Evolutionary conservation across 2,329 filamentous ascomycete species (phyloP), one percentile per base, ranked within the genome.

Genomic region (Colletotrichum sp.): DNA sequence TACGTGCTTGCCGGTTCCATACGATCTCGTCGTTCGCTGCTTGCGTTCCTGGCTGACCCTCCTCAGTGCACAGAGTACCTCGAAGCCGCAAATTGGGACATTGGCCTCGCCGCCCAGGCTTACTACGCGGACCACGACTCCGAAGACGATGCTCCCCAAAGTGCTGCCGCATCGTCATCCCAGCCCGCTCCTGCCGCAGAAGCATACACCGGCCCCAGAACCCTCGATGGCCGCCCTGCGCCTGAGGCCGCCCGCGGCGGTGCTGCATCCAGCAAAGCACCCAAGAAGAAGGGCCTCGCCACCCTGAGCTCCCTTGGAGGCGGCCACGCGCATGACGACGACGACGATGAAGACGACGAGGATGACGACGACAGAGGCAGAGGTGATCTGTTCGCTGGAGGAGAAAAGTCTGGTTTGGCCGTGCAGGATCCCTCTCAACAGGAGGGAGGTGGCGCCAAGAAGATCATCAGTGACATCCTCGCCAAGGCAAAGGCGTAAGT

Each of bases 361-460:
- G 86, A 89, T 3, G 88, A 93, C 2, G 90, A 93, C 32, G 87
- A 91, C 43, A 89, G 92, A 77, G 88, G 89, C 30, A 88, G 88
- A 8, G 87, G 92, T 76, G 94, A 97, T 81, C 87, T 96, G 77
- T 97, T 96, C 83, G 93, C 95, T 25, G 95, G 95, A 67, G 95
- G 95, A 39, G 95, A 96, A 85, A 97, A 97, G 88, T 96, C 94
- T 34, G 93, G 91, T 0, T 84, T 94, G 61, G 93, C 92, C 27
- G 90, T 94, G 28, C 92, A 94, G 80, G 92, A 94, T 79, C 92
- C 92, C 2, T 81, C 82, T 52, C 43, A 52, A 6, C 84, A 88
- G 66, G 84, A 84, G 58, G 83, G 83, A 4, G 89, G 77, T 34
- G 70, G 90, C 55, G 86, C 90, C 1, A 86, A 87, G 80, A 89